Base-by-base conservation (phyloP, 2,329 filamentous ascomycete genomes). In the Cordyceps fumosorosea region DNA sequence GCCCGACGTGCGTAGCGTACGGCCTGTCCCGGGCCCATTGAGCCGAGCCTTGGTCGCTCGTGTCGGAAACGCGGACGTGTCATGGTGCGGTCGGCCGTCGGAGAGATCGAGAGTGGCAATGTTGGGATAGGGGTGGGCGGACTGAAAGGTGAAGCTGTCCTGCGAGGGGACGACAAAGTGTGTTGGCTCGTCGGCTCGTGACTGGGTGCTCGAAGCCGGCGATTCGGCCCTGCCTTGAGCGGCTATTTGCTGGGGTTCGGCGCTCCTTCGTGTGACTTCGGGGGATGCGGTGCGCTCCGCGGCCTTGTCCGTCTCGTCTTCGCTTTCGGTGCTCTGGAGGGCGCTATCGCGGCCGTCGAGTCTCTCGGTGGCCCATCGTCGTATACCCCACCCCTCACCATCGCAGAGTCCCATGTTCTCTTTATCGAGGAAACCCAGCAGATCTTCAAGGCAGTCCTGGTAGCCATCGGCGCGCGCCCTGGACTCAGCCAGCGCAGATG, bases 391-490 rank as follows among this genome's bases (percentile, higher is more conserved):
- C 22, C 82, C 91, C 73, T 96, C 93, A 16, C 90, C 90, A 73
- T 95, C 90, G 54, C 82, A 84, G 14, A 95, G 72, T 0, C 91
- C 91, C 61, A 96, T 80, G 66, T 90, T 86, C 71, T 92, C 87
- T 70, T 85, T 89, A 72, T 98, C 93, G 60, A 98, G 78, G 67
- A 96, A 96, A 18, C 81, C 76, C n/a, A 97, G 78, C 5, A 99
- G 79, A 67, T 98, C 93, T 66, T 97, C 91, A 44, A 99, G 79
- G 44, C 93, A 96, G 71, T 98, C 93, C 73, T 97, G 93, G 69
- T 97, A 98, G 29, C 95, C 95, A 45, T 93, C 88, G 56, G 84
- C 78, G 56, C 90, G 86, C 53, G 91, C 87, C 69, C 88, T 87
- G 56, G 88, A 82, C 72, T 95, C 88, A 55, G 90, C 89, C 37